Evolutionary conservation across 2,329 filamentous ascomycete species (phyloP).

Genomic region (Zarea fungicola): DNA sequence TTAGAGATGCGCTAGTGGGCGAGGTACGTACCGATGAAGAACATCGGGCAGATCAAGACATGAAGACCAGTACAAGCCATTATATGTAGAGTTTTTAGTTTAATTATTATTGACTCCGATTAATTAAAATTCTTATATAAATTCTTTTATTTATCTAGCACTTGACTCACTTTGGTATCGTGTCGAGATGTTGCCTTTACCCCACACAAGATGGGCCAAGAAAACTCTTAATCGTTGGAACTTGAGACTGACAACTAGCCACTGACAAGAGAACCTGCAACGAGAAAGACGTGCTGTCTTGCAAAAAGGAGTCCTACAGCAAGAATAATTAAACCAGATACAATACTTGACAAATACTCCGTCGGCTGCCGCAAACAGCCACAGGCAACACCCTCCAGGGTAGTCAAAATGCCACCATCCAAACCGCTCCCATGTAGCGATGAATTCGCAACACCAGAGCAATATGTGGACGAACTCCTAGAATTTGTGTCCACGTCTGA

Average conservation of each 20-base stretch:
- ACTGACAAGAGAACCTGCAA: too few species aligned
- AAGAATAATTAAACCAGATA: not conserved
- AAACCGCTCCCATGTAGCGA: constrained; percentile 63
- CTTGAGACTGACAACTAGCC: not conserved
- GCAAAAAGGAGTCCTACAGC: not conserved
- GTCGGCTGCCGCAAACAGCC: too few species aligned
- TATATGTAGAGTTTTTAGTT: too few species aligned
- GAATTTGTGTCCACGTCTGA: constrained; percentile 68
- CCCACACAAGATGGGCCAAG: constrained; percentile 1
- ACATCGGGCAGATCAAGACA: too few species aligned
- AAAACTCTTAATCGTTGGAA: not conserved
- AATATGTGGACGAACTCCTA: constrained; percentile 74
- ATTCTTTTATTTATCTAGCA: too few species aligned
- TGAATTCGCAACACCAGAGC: constrained; percentile 65
- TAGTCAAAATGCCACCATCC: constrained; percentile 39
- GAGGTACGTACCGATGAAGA: constrained; percentile 4
- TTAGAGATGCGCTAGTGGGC: not conserved
- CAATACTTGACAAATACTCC: too few species aligned
- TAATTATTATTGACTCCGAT: too few species aligned
- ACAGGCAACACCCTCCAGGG: not conserved
- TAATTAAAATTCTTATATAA: too few species aligned
- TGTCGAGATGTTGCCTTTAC: not conserved
- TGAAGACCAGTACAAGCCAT: too few species aligned
- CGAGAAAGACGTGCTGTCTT: not conserved
- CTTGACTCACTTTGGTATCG: not conserved